These are phyloP conservation scores for Calonectria pseudoturangicola DNA, from an alignment of 2,329 filamentous ascomycete genomes.

Conservation along the genomic window DNA sequence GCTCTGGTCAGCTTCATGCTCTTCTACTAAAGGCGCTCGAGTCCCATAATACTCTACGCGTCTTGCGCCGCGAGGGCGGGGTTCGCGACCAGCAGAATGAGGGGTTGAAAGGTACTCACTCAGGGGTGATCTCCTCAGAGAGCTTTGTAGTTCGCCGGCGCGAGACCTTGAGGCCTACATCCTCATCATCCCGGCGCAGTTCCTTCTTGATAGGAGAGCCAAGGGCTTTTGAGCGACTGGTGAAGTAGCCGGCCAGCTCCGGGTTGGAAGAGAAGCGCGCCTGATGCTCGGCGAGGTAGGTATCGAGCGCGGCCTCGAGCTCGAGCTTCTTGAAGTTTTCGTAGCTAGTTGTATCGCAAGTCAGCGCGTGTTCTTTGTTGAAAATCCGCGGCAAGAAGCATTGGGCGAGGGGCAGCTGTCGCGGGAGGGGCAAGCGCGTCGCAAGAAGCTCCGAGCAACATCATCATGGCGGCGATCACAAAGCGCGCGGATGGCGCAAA, in stretches of 20 bases:
- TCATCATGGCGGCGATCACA: constrained; percentile 22
- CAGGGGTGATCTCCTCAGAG: constrained; percentile 66
- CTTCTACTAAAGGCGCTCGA: constrained; percentile 27
- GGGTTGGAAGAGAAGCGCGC: constrained; percentile 78
- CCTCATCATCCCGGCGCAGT: constrained; percentile 60
- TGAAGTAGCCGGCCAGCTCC: constrained; percentile 84
- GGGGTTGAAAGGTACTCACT: constrained; percentile 61
- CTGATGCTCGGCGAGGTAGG: constrained; percentile 82
- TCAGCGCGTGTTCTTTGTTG: constrained; percentile 42
- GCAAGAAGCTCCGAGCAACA: constrained; percentile 44
- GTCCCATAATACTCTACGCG: constrained; percentile 33
- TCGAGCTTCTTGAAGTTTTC: constrained; percentile 85
- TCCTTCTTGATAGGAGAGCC: constrained; percentile 78
- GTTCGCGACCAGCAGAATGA: constrained; percentile 38
- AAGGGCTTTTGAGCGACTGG: constrained; percentile 75
- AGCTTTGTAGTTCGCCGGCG: constrained; percentile 68
- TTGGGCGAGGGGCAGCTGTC: constrained; percentile 29
- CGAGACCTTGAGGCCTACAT: constrained; percentile 65
- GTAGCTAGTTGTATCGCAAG: constrained; percentile 68
- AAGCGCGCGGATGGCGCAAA: constrained; percentile 43
- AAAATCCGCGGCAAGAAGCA: constrained; percentile 32
- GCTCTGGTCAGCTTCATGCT: constrained; percentile 41
- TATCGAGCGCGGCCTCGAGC: constrained; percentile 84
- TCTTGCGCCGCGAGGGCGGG: constrained; percentile 34
- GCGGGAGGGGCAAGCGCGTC: constrained; percentile 40